A percentile compares a stretch with the other conserved stretches of the same genome.
Conservation (phyloP, 2,329 filamentous ascomycete genomes). For the Chalaropsis thielavioides region DNA sequence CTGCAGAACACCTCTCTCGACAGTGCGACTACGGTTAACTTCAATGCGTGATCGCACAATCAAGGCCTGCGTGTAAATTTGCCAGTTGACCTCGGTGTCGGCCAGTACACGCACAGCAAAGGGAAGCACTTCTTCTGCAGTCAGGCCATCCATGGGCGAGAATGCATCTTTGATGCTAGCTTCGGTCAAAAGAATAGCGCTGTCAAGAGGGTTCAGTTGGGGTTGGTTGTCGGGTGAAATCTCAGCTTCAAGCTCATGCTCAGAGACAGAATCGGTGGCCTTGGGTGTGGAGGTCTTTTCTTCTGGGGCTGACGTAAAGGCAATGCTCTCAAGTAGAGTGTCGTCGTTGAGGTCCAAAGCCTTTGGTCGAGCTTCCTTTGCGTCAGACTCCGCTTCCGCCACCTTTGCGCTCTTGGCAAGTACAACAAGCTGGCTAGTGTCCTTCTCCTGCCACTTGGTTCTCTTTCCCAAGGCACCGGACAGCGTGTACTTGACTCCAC, state of each 20-base stretch:
- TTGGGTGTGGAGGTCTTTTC: slow-evolving; percentile 35
- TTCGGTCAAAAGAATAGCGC: slow-evolving; percentile 79
- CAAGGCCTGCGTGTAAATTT: slow-evolving; percentile 88
- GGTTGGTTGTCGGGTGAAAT: slow-evolving; percentile 71
- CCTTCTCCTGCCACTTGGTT: slow-evolving; percentile 65
- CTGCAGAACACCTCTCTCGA: slow-evolving; percentile 80
- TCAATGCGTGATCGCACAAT: slow-evolving; percentile 84
- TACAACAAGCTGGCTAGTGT: slow-evolving; percentile 78
- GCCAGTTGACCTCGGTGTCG: slow-evolving; percentile 90
- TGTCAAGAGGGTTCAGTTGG: slow-evolving; percentile 66
- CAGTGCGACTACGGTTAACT: slow-evolving; percentile 68
- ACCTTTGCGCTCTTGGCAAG: slow-evolving; percentile 56
- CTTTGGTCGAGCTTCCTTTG: slow-evolving; percentile 36
- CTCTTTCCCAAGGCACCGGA: slow-evolving; percentile 78
- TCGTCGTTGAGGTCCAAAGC: slow-evolving; percentile 78
- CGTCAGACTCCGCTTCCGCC: background rate
- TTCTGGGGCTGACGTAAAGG: slow-evolving; percentile 43
- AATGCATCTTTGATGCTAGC: slow-evolving; percentile 78
- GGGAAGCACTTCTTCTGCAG: slow-evolving; percentile 82
- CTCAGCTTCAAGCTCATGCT: slow-evolving; percentile 36
- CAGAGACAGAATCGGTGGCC: background rate
- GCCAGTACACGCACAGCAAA: slow-evolving; percentile 79
- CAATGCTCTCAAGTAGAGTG: slow-evolving; percentile 75
- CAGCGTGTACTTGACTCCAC: slow-evolving; percentile 65
- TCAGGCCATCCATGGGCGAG: slow-evolving; percentile 69